Evolutionary conservation across 2,329 filamentous ascomycete genomes (phyloP), one percentile per base, ranked within the genome.

Genomic region (Ploettnerulaceae sp.): DNA sequence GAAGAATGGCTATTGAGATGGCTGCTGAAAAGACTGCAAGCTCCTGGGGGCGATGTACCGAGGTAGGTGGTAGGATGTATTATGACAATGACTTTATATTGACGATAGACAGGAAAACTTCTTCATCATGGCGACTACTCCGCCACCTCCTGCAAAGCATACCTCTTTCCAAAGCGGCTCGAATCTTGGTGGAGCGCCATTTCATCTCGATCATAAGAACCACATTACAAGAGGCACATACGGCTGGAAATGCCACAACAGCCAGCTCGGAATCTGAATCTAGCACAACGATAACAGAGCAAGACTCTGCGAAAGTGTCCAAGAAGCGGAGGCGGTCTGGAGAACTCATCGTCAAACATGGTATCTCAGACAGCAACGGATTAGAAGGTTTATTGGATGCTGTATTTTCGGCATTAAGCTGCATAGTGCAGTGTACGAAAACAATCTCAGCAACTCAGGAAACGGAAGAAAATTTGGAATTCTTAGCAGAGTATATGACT

Each of bases 1-100:
- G 76, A 80, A 57, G 80, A 85, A 68, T 85, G 81, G 79, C 71
- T 83, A 11, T 61, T 84, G 47, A 74, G 76, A 58, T 86, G 82
- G 82, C 65, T 84, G 18, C 67, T 83, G 57, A 81, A 78, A 56
- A 81, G 76, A 59, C 54, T 84, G 42, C 59, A 75, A 71, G 55
- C 49, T 22, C 38, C 66, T 17, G 58, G 59, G 25, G 66, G 61
- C 32, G 55, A 52, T 25, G 60, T 66, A 18, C 58, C 59, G 9
- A 57, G 54, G 57, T 54, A 21, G 14, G 66, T 59, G 39, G 24
- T 14, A n/a, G 15, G n/a, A 18, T n/a, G 18, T 21, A 20, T 7
- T 5, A 3, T 11, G 8, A 12, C 8, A 43, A 24, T 15, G 8
- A 18, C 31, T 15, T 35, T 26, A 38, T 32, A 36, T 36, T 52